Base-by-base conservation (phyloP, 1,284 basidiomycete species). In the Microstroma glucosiphilum region DNA sequence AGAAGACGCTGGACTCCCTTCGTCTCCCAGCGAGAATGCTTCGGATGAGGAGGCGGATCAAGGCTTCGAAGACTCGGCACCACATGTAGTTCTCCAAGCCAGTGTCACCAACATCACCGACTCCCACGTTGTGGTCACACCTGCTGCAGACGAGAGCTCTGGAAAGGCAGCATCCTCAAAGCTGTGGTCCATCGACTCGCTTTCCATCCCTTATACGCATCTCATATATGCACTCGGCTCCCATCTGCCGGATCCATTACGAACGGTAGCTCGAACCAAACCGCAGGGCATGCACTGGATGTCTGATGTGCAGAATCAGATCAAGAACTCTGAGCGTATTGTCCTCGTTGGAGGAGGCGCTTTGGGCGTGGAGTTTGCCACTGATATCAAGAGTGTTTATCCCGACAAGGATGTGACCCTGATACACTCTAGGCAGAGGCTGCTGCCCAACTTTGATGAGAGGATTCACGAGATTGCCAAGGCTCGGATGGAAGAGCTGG, bases 331-430 rank as follows among this genome's bases (percentile, higher is more conserved):
- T 17, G 49, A 71, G 43, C 69, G 77, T 43, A 71, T 78, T 42
- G 70, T 79, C 3, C 61, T 79, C 12, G 73, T 79, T 1, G 77
- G 77, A 19, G 77, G 77, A n/a, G 77, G 77, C 40, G 76, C 77
- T 49, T 64, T 79, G 2, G 77, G 77, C 42, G 76, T 79, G 0
- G 69, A 79, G 55, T 69, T 72, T 26, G 77, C 77, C 11, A 67
- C 68, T 0, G 77, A 79, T 60, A 79, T 77, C 57, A 71, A 70
- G 8, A 71, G 66, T 13, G 60, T 73, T 19, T 69, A 72, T 62
- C 17, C 25, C 2, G 61, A 62, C 26, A 78, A 78, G 62, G 61
- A 69, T 40, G 68, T 78, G 7, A 78, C 75, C 13, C 60, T 78
- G 40, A 78, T 77, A 42, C 76, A 78, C 58, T 72, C 70, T 13